Evolutionary conservation across 1,284 basidiomycete species (phyloP), one percentile per base, ranked within the genome.

Genomic region (Cutaneotrichosporon arboriforme): DNA sequence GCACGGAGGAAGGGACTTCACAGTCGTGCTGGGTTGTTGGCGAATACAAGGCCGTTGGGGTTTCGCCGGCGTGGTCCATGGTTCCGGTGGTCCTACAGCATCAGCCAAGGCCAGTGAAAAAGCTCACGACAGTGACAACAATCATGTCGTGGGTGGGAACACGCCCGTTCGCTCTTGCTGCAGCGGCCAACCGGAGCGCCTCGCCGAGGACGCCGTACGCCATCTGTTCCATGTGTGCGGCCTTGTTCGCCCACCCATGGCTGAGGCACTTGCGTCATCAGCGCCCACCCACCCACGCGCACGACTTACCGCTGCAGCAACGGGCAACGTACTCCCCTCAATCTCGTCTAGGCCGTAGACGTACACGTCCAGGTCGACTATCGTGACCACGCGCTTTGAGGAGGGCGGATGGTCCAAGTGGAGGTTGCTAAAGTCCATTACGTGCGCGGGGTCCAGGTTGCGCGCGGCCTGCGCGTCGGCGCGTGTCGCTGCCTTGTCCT

Each of bases 11-110:
- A 31, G 15, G n/a, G n/a, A n/a, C n/a, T n/a, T n/a, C 14, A 45
- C 43, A 73, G 58, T 75, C 89, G 87, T 3, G 76, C 73, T n/a
- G 80, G 77, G 61, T 88, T 88, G 52, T 79, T 70, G 47, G 76
- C 77, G 81, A 84, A 88, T 3, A 74, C 78, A 22, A 79, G 64
- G 63, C 87, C 87, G n/a, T 80, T 21, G 15, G 72, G 61, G 47
- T 83, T 76, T 2, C 82, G 68, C 13, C 82, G 65, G 36, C 88
- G 76, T 41, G 70, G 69, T 7, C 87, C 88, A 59, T 90, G 88
- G 64, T 89, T 89, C 2, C 86, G 79, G 61, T 87, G 86, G 61
- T 90, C 87, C 87, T 88, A 35, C n/a, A n/a, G 17, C 1, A 20
- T 53, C 41, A 53, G 46, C 52, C 71, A 50, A 8, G 14, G 20